Conservation (phyloP, 768 basidiomycete species). For the Asterophora parasitica region DNA sequence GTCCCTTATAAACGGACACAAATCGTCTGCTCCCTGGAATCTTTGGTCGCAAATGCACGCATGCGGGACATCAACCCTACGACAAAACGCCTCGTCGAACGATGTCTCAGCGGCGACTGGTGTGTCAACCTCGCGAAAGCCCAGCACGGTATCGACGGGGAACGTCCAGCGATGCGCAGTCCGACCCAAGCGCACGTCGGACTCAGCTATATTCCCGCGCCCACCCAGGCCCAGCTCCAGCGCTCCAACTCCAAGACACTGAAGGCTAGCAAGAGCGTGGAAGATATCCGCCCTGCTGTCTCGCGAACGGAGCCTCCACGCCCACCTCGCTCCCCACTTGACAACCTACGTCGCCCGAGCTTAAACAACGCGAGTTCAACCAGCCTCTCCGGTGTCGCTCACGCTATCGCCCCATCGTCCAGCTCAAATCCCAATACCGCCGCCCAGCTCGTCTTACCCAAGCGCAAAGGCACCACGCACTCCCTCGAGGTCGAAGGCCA, state of each 20-base stretch:
- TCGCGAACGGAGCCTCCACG: slow-evolving; percentile 20
- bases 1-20: slow-evolving; percentile 90
- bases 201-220: slow-evolving; percentile 23
- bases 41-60: slow-evolving; percentile 63
- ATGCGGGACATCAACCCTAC: slow-evolving; percentile 85
- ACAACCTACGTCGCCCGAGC: slow-evolving; percentile 31
- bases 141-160: slow-evolving; percentile 13
- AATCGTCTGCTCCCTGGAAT: slow-evolving; percentile 79
- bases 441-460: slow-evolving; percentile 12
- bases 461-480: slow-evolving; percentile 22
- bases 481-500: slow-evolving; percentile 21
- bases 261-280: slow-evolving; percentile 65
- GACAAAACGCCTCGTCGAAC: slow-evolving; percentile 85
- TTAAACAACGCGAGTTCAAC: slow-evolving; percentile 31
- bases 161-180: slow-evolving; percentile 24
- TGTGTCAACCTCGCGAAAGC: slow-evolving; percentile 61
- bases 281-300: slow-evolving; percentile 38
- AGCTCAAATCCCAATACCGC: neutral
- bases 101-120: slow-evolving; percentile 87
- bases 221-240: slow-evolving; percentile 31
- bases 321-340: slow-evolving; percentile 29
- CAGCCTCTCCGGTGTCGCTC: slow-evolving; percentile 25
- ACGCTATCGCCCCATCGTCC: slow-evolving; percentile 4
- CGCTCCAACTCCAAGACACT: slow-evolving; percentile 38
- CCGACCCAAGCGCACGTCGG: slow-evolving; percentile 23